Percentiles rank a stretch among this genome's conserved stretches.
Evolutionary conservation across 2,329 filamentous ascomycete species (phyloP).

Genomic region (Diaporthe aspalathi): DNA sequence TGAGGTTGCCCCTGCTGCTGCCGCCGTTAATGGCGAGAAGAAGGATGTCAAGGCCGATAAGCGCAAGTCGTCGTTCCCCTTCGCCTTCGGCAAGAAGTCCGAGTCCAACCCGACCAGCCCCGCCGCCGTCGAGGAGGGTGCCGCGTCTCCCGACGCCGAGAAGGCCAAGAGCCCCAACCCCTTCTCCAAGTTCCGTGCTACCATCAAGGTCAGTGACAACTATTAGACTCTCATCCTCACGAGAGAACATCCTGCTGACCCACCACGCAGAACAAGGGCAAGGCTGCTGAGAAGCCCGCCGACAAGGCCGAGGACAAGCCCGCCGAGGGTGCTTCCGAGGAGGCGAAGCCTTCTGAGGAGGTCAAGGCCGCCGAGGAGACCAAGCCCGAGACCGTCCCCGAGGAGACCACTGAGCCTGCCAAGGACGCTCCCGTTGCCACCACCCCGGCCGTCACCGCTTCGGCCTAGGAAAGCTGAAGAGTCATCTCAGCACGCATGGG

Average conservation of each 20-base stretch:
- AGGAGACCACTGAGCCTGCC: slow-evolving; percentile 45
- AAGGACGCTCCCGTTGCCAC: slow-evolving; percentile 54
- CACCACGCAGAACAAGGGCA: slow-evolving; percentile 48
- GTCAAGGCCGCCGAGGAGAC: slow-evolving; percentile 46
- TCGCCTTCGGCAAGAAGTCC: slow-evolving; percentile 84
- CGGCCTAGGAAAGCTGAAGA: slow-evolving; percentile 55
- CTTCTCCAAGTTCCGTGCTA: slow-evolving; percentile 71
- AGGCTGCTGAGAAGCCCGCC: slow-evolving; percentile 53
- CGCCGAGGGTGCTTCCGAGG: slow-evolving; percentile 47
- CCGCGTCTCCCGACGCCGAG: slow-evolving; percentile 54
- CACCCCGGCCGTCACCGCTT: slow-evolving; percentile 62
- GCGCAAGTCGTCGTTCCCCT: slow-evolving; percentile 82
- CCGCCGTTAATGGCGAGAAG: slow-evolving; percentile 66
- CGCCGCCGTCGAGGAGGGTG: slow-evolving; percentile 66
- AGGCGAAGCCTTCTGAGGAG: slow-evolving; percentile 47
- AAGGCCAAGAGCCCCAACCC: slow-evolving; percentile 64
- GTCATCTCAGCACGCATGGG: slow-evolving; percentile 41
- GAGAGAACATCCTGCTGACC: slow-evolving; percentile 10
- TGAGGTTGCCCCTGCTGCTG: slow-evolving; percentile 58
- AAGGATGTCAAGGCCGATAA: slow-evolving; percentile 78
- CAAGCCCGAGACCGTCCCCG: slow-evolving; percentile 49
- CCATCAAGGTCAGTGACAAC: slow-evolving; percentile 55
- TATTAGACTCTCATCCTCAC: not conserved
- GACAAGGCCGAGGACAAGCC: slow-evolving; percentile 58
- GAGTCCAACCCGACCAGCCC: slow-evolving; percentile 53